Percentiles rank a stretch among this genome's conserved stretches.
These are phyloP conservation scores for Acidiella bohemica DNA, from an alignment of 495 filamentous ascomycete genomes.

Conservation along the genomic window DNA sequence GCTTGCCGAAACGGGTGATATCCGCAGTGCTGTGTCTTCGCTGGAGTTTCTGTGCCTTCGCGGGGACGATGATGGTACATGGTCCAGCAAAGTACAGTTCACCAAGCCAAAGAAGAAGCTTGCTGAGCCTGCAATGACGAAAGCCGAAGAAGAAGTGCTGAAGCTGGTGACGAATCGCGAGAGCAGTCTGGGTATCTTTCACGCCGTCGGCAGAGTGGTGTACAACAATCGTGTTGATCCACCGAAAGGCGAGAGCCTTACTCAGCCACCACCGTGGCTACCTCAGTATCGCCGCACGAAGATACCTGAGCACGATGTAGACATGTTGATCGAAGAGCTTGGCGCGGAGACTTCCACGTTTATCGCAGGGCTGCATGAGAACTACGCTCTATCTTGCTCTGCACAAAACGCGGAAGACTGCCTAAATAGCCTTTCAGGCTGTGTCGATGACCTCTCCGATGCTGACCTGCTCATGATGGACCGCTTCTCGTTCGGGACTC, in stretches of 20 bases:
- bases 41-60: slow-evolving; percentile 82
- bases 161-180: slow-evolving; percentile 71
- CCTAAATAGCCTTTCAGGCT: slow-evolving; percentile 55
- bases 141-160: slow-evolving; percentile 57
- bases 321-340: slow-evolving; percentile 71
- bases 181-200: slow-evolving; percentile 79
- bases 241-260: slow-evolving; percentile 10
- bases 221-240: slow-evolving; percentile 70
- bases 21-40: slow-evolving; percentile 77
- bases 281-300: slow-evolving; percentile 47
- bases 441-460: slow-evolving; percentile 74
- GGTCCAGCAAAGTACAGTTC: slow-evolving; percentile 53
- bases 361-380: slow-evolving; percentile 86
- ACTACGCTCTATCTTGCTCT: slow-evolving; percentile 69
- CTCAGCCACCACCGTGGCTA: slow-evolving; percentile 49
- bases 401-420: slow-evolving; percentile 37
- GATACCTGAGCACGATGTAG: slow-evolving; percentile 53
- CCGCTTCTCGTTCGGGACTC: slow-evolving; percentile 31
- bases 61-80: slow-evolving; percentile 48
- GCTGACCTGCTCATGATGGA: slow-evolving; percentile 62
- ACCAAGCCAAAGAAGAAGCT: slow-evolving; percentile 47
- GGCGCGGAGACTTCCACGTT: slow-evolving; percentile 84
- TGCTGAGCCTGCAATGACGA: slow-evolving; percentile 44
- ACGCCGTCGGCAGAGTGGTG: slow-evolving; percentile 86
- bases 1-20: slow-evolving; percentile 73